These are phyloP conservation scores for Pseudopyricularia javanii DNA, from an alignment of 2,329 filamentous ascomycete genomes.

Conservation along the genomic window DNA sequence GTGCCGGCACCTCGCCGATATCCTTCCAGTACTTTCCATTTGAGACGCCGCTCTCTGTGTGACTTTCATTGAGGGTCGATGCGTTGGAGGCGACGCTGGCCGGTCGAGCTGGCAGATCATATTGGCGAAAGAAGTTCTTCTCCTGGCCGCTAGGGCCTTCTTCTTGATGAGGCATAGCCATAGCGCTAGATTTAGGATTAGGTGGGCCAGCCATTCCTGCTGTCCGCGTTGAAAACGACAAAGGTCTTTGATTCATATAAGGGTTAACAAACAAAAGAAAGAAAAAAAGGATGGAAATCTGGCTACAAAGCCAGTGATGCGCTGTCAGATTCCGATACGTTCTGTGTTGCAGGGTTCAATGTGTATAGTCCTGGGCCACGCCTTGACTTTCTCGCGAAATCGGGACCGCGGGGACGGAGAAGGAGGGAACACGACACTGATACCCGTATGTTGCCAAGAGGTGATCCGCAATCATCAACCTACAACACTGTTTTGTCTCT, in stretches of 20 bases:
- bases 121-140: not conserved
- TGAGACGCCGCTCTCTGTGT: not conserved
- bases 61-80: not conserved
- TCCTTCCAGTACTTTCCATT: not conserved
- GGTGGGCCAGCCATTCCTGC: not conserved
- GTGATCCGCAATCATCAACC: too few relatives aligned
- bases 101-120: not conserved
- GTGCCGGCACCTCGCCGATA: not conserved
- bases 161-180: not conserved
- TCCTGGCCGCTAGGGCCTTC: not conserved
- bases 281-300: too few relatives aligned
- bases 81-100: not conserved
- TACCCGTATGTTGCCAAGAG: too few relatives aligned
- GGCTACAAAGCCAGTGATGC: too few relatives aligned
- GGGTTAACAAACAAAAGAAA: not conserved
- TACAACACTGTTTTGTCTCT: too few relatives aligned
- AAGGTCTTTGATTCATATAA: not conserved
- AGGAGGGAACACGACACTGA: too few relatives aligned
- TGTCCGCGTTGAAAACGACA: not conserved
- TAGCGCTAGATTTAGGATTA: not conserved
- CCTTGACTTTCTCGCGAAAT: too few relatives aligned
- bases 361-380: too few relatives aligned
- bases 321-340: too few relatives aligned
- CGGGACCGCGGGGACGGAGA: too few relatives aligned
- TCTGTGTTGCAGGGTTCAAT: too few relatives aligned